These are phyloP conservation scores for Irpex sp. DNA, from an alignment of 1,284 basidiomycete genomes.

Conservation along the genomic window DNA sequence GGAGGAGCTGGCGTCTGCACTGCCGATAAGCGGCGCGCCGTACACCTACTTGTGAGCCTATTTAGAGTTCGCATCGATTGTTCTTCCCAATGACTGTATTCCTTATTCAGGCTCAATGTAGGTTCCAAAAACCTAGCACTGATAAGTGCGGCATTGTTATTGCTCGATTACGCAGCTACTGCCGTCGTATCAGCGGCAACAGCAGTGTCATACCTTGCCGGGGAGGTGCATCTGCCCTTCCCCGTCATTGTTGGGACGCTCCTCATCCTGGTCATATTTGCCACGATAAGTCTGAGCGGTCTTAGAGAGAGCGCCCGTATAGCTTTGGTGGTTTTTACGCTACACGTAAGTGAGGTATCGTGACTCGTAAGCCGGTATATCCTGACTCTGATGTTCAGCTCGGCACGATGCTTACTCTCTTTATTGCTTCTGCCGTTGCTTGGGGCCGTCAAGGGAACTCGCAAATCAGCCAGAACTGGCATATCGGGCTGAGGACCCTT, in stretches of 20 bases:
- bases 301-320: constrained; percentile 59
- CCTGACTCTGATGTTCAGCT: constrained; percentile 28
- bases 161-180: constrained; percentile 65
- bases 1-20: constrained; percentile 62
- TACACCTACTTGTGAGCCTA: constrained; percentile 56
- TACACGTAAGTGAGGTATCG: constrained; percentile 47
- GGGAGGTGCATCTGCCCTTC: constrained; percentile 54
- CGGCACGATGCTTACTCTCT: constrained; percentile 50
- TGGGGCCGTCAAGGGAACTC: constrained; percentile 49
- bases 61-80: not conserved
- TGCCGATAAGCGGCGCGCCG: constrained; percentile 66
- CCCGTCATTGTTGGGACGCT: constrained; percentile 45
- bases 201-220: constrained; percentile 60
- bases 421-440: constrained; percentile 42
- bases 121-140: constrained; percentile 59
- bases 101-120: constrained; percentile 46
- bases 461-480: constrained; percentile 58
- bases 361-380: not conserved
- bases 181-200: constrained; percentile 69
- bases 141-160: constrained; percentile 54
- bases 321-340: constrained; percentile 48
- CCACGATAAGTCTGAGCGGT: constrained; percentile 52
- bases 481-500: constrained; percentile 28
- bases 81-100: not conserved
- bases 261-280: constrained; percentile 49